Conservation (phyloP, 257 asterid genomes). For the Solanum paucissectum region DNA sequence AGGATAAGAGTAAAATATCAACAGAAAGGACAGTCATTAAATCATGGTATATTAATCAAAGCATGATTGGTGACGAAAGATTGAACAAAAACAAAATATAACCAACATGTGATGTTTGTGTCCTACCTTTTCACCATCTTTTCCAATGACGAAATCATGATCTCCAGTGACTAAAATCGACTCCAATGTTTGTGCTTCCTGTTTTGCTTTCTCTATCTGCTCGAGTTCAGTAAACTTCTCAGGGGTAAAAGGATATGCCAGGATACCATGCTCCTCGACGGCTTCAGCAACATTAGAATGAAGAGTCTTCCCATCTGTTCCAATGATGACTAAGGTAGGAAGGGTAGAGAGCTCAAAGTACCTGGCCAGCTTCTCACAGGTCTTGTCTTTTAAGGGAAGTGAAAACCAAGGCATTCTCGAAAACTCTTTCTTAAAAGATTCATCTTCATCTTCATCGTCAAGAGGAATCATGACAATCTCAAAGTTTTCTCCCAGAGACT, state of each 20-base stretch:
- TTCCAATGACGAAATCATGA: conserved; percentile 58
- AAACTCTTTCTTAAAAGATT: conserved; percentile 32
- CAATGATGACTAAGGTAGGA: conserved; percentile 66
- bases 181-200: conserved; percentile 83
- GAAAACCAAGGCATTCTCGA: conserved; percentile 59
- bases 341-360: conserved; percentile 53
- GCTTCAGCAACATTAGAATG: conserved; percentile 60
- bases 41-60: neutral
- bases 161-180: conserved; percentile 57
- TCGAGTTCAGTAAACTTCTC: conserved; percentile 64
- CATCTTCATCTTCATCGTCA: conserved; percentile 51
- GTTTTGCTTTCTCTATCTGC: conserved; percentile 60
- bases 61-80: neutral
- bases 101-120: neutral
- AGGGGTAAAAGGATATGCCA: conserved; percentile 73
- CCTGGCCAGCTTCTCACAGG: conserved; percentile 35
- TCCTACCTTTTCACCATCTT: conserved; percentile 58
- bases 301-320: conserved; percentile 83
- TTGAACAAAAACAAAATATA: neutral
- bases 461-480: conserved; percentile 87
- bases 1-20: neutral
- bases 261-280: conserved; percentile 60
- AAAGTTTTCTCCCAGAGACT: conserved; percentile 35
- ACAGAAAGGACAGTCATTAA: neutral
- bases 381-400: conserved; percentile 57